Evolutionary conservation across 1,284 basidiomycete species (phyloP), one percentile per base, ranked within the genome.

Genomic region (Ceratobasidium sp.): DNA sequence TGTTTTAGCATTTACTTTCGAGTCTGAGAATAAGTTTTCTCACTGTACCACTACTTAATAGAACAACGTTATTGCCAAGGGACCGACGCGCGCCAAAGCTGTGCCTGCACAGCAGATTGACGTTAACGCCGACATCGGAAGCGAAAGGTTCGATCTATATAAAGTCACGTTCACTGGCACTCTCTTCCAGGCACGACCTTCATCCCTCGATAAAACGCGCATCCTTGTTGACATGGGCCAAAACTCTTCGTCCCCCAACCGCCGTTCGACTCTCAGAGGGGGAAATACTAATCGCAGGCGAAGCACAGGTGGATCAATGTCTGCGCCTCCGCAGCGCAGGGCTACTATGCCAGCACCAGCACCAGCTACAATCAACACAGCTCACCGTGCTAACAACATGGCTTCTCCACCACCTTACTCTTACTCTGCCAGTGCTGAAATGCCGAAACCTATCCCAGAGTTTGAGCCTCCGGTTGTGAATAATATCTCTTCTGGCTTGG

Each of bases 341-440:
- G 33, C 33, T 33, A 33, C 33, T 33, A 33, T 33, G 17, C 33
- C 71, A 5, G 64, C 71, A 38, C n/a, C 44, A 10, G 71, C 71
- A 0, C 33, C 71, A 7, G 15, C 20, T 17, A 75, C 59, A 15
- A 33, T 65, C 38, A 46, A 64, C 7, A 26, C 71, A 12, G 71
- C 71, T 6, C 61, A 75, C 7, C 42, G 71, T 13, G 71, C 71
- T 20, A 75, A 75, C 61, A 64, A 75, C n/a, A 75, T 75, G 5
- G 71, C 71, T 23, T 52, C 71, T 9, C 28, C 56, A 2, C 56
- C 59, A 3, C 61, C 70, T 10, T 59, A 57, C 5, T 17, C 70
- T 20, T 74, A 74, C 46, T 62, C 59, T 9, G 26, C 59, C n/a
- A 46, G 38, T 20, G 42, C 64, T 26, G 44, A 44, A 26, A 23